Percentiles rank a stretch among this genome's conserved stretches.
Conservation (phyloP, 2,329 filamentous ascomycete species). For the Aspergillus niger region DNA sequence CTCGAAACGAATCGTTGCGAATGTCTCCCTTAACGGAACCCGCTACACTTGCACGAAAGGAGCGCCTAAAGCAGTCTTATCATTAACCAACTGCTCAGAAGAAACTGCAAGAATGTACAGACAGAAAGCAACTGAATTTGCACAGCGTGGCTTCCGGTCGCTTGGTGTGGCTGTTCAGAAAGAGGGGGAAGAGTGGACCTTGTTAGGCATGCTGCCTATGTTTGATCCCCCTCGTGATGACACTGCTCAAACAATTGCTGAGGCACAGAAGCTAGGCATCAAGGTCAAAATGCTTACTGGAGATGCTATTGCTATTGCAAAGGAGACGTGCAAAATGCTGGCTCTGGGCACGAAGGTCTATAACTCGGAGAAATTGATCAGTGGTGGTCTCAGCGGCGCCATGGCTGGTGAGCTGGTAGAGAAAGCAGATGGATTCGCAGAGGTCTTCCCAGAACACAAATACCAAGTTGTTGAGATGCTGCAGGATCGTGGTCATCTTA, state of each 20-base stretch:
- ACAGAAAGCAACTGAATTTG: slow-evolving; percentile 73
- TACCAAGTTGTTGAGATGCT: slow-evolving; percentile 76
- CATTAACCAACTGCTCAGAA: slow-evolving; percentile 67
- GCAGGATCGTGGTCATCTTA: slow-evolving; percentile 71
- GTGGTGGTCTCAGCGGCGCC: slow-evolving; percentile 73
- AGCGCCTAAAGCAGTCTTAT: slow-evolving; percentile 73
- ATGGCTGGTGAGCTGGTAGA: slow-evolving; percentile 67
- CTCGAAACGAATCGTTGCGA: slow-evolving; percentile 74
- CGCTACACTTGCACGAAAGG: slow-evolving; percentile 74
- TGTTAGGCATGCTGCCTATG: slow-evolving; percentile 76
- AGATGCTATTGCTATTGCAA: slow-evolving; percentile 77
- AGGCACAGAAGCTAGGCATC: slow-evolving; percentile 74
- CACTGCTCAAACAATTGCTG: slow-evolving; percentile 74
- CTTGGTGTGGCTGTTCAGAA: slow-evolving; percentile 78
- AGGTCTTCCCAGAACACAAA: slow-evolving; percentile 76
- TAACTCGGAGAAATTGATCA: slow-evolving; percentile 75
- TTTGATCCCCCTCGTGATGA: slow-evolving; percentile 79
- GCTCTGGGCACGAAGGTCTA: slow-evolving; percentile 78
- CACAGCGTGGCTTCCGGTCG: slow-evolving; percentile 76
- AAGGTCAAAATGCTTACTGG: slow-evolving; percentile 81
- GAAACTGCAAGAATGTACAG: slow-evolving; percentile 68
- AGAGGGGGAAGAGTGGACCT: slow-evolving; percentile 71
- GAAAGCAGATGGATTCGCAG: slow-evolving; percentile 71
- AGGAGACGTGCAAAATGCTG: slow-evolving; percentile 81
- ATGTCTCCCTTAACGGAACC: slow-evolving; percentile 69